Conservation (phyloP, 2,329 filamentous ascomycete genomes). For the Aulographum hederae region DNA sequence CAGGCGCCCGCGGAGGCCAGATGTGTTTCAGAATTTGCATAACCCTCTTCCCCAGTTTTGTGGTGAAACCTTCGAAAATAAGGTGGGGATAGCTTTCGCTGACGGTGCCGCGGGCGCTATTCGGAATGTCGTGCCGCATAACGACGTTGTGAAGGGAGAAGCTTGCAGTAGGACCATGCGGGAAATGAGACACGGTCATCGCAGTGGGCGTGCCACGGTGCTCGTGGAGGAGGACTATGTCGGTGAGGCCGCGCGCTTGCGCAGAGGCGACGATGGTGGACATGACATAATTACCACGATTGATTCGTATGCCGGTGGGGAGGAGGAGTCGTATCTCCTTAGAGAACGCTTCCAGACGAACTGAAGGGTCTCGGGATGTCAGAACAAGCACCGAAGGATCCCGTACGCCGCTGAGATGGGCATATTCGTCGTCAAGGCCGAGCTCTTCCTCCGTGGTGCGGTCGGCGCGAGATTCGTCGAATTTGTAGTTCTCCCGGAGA, state of each 20-base stretch:
- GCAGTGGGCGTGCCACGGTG: conserved; percentile 86
- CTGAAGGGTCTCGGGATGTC: conserved; percentile 74
- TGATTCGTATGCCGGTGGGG: conserved; percentile 73
- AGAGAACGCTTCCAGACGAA: conserved; percentile 70
- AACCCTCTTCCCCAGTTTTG: conserved; percentile 60
- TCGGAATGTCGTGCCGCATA: conserved; percentile 80
- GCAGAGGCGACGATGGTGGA: conserved; percentile 72
- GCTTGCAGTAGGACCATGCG: conserved; percentile 71
- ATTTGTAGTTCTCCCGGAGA: conserved; percentile 76
- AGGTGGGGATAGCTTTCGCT: conserved; percentile 86
- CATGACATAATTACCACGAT: conserved; percentile 78
- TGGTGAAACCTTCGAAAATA: conserved; percentile 86
- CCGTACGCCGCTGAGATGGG: conserved; percentile 73
- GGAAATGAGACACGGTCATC: conserved; percentile 70
- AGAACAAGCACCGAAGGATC: conserved; percentile 82
- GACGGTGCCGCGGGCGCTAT: conserved; percentile 69
- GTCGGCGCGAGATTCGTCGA: conserved; percentile 67
- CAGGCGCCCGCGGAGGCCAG: conserved; percentile 72
- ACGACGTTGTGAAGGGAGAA: conserved; percentile 90
- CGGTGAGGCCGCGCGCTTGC: conserved; percentile 60
- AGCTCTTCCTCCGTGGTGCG: conserved; percentile 48
- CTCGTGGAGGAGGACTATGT: conserved; percentile 78
- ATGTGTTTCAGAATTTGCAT: conserved; percentile 86
- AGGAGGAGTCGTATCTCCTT: conserved; percentile 78
- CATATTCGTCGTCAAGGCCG: conserved; percentile 77